Evolutionary conservation across 2,329 filamentous ascomycete genomes (phyloP), one percentile per base, ranked within the genome.

Genomic region (Aspergillus neoniger): DNA sequence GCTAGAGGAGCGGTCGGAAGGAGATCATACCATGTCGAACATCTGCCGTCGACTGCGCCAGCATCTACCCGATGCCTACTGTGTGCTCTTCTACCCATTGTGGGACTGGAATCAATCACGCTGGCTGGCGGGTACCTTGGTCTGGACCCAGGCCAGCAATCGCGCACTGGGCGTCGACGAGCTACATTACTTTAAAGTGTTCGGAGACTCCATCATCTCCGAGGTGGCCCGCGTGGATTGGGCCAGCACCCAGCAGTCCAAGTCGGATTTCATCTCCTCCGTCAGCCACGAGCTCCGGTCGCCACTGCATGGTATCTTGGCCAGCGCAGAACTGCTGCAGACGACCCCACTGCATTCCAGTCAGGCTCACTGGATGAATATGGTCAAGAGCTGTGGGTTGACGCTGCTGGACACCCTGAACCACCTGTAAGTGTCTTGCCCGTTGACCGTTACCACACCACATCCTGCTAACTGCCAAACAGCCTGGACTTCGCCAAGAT

Each of bases 231-330:
- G 74, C 10, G 65, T 75, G n/a, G 71, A 76, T 36, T 69, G 71
- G 28, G 64, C 69, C 7, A 66, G 70, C 1, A 68, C 69, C 2
- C 79, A 83, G 55, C 75, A 76, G 25, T 76, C 80, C 23, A 85
- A 85, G 61, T 76, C 76, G 1, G 80, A 82, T 12, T 84, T 85
- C 54, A 79, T 85, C 30, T 79, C 79, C 1, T 80, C 77, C 2
- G 82, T 84, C 25, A 80, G 77, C 28, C 82, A 84, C 58, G 82
- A 84, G 64, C 66, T 84, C 7, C 71, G 80, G n/a, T 77, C 67
- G 43, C 82, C 75, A 47, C 69, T 77, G 55, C 82, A 79, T 60
- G 80, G 77, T 23, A 75, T 78, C 21, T 66, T 79, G 14, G 81
- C 78, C 1, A 81, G 78, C 2, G 72, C 77, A 2, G 81, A 84